Percentiles rank a stretch among this genome's conserved stretches.
phyloP scores from a whole-genome alignment of 306 rosid species.

The Cicer bijugum region DNA sequence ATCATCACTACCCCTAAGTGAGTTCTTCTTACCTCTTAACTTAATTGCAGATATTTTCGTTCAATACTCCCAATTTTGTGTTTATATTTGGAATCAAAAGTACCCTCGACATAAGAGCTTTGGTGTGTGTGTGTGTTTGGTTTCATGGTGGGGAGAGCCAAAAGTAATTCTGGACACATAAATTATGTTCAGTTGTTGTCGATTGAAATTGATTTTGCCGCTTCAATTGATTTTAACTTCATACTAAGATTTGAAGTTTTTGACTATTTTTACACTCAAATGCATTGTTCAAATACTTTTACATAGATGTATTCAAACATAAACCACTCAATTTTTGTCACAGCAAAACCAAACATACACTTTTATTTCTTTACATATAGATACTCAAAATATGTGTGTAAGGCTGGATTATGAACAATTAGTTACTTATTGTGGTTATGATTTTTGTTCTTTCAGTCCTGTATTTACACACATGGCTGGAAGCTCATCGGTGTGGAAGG shows the following conservation, averaged over 20 bases:
- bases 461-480: conserved; percentile 87
- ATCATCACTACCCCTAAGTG: conserved; percentile 81
- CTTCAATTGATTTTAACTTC: no score
- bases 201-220: no score
- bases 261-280: no score
- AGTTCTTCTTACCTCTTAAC: conserved; percentile 24
- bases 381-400: neutral
- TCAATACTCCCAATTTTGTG: neutral
- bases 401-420: neutral
- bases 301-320: no score
- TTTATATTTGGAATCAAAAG: neutral
- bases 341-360: no score
- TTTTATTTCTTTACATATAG: neutral
- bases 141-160: no score
- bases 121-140: neutral
- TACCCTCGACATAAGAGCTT: neutral
- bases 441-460: conserved; percentile 58
- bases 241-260: no score
- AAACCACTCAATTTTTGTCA: no score
- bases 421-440: neutral
- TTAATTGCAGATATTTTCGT: neutral
- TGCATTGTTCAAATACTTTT: no score
- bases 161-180: no score
- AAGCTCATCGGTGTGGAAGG: conserved; percentile 80
- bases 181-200: no score